These are phyloP conservation scores for Kondoa malvinella DNA, from an alignment of 768 basidiomycete species.

Conservation along the genomic window DNA sequence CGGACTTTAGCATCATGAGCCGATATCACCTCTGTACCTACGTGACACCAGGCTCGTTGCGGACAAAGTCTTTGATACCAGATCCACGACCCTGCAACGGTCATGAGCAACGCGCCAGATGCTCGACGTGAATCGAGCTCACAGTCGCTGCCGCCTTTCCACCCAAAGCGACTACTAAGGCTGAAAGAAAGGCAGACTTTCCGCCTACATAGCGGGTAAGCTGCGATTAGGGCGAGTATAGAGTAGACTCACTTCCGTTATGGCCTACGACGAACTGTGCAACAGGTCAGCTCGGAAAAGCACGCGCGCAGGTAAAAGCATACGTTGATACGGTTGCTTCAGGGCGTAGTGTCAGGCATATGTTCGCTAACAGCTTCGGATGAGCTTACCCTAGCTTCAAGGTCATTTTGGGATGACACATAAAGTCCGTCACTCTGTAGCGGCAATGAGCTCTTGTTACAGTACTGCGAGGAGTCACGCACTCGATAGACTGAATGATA, in stretches of 20 bases:
- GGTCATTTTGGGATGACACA: slow-evolving; percentile 63
- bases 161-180: slow-evolving; percentile 79
- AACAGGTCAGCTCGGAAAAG: background rate
- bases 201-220: slow-evolving; percentile 38
- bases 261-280: slow-evolving; percentile 71
- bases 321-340: background rate
- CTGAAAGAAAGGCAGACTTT: slow-evolving; percentile 28
- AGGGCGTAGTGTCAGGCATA: background rate
- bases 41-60: slow-evolving; percentile 15
- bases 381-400: slow-evolving; percentile 13
- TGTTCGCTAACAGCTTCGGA: background rate
- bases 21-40: background rate
- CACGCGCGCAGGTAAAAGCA: background rate
- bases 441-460: background rate
- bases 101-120: slow-evolving; percentile 72
- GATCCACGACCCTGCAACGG: slow-evolving; percentile 33
- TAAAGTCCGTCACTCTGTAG: slow-evolving; percentile 53
- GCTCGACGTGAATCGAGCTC: slow-evolving; percentile 63
- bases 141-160: slow-evolving; percentile 86
- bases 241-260: slow-evolving; percentile 18
- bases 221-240: background rate
- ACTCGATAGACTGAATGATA: slow-evolving; percentile 67
- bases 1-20: background rate
- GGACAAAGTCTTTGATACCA: slow-evolving; percentile 21
- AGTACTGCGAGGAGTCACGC: slow-evolving; percentile 27